Evolutionary conservation across 2,329 filamentous ascomycete species (phyloP).

Genomic region (Exserohilum rostratum): DNA sequence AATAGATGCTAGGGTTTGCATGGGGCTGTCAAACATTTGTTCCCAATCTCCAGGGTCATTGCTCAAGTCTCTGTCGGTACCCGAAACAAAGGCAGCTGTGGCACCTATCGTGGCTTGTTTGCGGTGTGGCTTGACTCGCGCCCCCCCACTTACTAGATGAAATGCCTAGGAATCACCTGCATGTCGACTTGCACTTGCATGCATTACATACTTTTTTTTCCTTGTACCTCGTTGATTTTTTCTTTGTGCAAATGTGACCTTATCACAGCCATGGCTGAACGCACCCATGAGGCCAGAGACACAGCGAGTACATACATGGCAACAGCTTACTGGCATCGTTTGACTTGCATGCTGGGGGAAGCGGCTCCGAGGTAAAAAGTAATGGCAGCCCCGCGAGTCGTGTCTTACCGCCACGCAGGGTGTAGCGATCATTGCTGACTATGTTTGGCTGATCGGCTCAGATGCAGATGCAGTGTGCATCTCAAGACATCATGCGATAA

Average conservation of each 20-base stretch:
- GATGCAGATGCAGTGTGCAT: constrained; percentile 8
- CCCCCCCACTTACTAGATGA: not conserved
- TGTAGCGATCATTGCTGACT: constrained; percentile 7
- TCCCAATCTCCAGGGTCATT: too few relatives aligned
- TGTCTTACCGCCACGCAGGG: constrained; percentile 1
- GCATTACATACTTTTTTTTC: not conserved
- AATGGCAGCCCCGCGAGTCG: not conserved
- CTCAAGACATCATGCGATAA: constrained; percentile 20
- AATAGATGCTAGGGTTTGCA: too few relatives aligned
- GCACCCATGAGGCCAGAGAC: not conserved
- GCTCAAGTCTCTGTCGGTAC: not conserved
- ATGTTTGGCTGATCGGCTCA: constrained; percentile 7
- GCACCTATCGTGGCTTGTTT: not conserved
- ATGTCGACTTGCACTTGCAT: not conserved
- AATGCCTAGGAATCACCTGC: not conserved
- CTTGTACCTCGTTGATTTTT: too few relatives aligned
- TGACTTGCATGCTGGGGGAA: not conserved
- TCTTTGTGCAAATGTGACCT: not conserved
- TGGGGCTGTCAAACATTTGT: too few relatives aligned
- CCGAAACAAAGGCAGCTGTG: not conserved
- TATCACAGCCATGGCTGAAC: not conserved
- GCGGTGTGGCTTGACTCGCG: constrained; percentile 1
- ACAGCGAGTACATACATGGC: not conserved
- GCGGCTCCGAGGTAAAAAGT: not conserved
- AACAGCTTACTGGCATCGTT: not conserved